Percentiles rank a stretch among this genome's conserved stretches.
These are phyloP conservation scores for Suillus variegatus DNA, from an alignment of 768 basidiomycete species.

Conservation along the genomic window DNA sequence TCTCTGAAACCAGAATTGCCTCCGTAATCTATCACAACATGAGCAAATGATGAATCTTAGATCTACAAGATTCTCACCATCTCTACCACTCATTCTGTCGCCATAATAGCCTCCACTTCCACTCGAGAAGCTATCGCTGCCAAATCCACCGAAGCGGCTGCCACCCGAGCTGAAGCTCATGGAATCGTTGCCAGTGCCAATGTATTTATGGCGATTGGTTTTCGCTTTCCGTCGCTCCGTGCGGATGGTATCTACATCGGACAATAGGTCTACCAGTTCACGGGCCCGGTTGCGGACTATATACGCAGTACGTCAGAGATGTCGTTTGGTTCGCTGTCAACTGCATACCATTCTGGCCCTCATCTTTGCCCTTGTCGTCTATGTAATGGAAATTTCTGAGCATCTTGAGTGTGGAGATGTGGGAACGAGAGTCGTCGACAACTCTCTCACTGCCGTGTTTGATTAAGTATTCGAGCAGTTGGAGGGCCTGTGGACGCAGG, in stretches of 20 bases:
- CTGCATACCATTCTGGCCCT: slow-evolving; percentile 89
- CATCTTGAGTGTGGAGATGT: slow-evolving; percentile 96
- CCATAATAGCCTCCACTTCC: slow-evolving; percentile 43
- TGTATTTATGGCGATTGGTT: slow-evolving; percentile 85
- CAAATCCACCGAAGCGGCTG: slow-evolving; percentile 71
- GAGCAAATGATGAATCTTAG: slow-evolving; percentile 17
- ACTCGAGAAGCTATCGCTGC: slow-evolving; percentile 48
- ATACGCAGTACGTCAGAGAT: slow-evolving; percentile 1
- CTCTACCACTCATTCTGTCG: slow-evolving; percentile 39
- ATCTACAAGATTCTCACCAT: slow-evolving; percentile 35
- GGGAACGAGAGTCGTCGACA: slow-evolving; percentile 94
- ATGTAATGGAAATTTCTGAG: slow-evolving; percentile 97
- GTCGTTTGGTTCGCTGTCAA: background rate
- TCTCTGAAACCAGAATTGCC: slow-evolving; percentile 65
- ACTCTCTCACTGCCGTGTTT: slow-evolving; percentile 98
- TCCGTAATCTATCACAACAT: slow-evolving; percentile 31
- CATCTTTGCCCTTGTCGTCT: slow-evolving; percentile 98
- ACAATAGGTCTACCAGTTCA: slow-evolving; percentile 89
- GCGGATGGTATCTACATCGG: slow-evolving; percentile 90
- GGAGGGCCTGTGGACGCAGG: slow-evolving; percentile 62
- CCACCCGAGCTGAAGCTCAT: slow-evolving; percentile 61
- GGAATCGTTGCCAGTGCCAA: slow-evolving; percentile 82
- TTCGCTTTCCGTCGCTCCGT: slow-evolving; percentile 91
- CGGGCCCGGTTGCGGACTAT: slow-evolving; percentile 92
- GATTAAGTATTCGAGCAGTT: slow-evolving; percentile 92